These are phyloP conservation scores for Dipodascus albidus DNA, from an alignment of 805 yeast genomes.

Conservation along the genomic window DNA sequence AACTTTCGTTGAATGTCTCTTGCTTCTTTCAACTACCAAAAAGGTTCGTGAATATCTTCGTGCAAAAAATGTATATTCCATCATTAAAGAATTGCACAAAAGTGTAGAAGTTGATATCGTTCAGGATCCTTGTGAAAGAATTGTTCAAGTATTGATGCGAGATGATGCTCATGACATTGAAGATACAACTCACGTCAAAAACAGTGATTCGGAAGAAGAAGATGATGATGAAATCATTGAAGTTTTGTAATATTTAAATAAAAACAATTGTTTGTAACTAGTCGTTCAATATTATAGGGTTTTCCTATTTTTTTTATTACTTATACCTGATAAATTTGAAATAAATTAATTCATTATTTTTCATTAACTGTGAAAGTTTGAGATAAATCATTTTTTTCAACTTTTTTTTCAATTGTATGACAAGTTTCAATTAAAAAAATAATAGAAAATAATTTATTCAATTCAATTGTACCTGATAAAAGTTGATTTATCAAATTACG, in stretches of 20 bases:
- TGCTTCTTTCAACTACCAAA: constrained; percentile 68
- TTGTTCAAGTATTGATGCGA: constrained; percentile 86
- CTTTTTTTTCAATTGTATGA: too few species aligned
- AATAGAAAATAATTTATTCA: too few species aligned
- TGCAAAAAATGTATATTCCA: constrained; percentile 71
- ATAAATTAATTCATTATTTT: too few species aligned
- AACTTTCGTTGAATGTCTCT: constrained; percentile 67
- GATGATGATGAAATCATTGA: constrained; percentile 35
- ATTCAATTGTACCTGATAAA: too few species aligned
- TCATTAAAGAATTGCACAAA: constrained; percentile 78
- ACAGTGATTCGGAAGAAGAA: constrained; percentile 15
- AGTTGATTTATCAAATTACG: not conserved
- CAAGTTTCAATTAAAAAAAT: not conserved
- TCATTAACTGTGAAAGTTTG: too few species aligned
- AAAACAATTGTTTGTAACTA: too few species aligned
- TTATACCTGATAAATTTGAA: too few species aligned
- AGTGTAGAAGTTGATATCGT: constrained; percentile 33
- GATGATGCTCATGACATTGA: constrained; percentile 47
- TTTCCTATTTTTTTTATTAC: too few species aligned
- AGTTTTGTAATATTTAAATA: constrained; percentile 27
- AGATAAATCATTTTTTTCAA: too few species aligned
- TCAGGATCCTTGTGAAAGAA: constrained; percentile 63
- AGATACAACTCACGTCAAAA: constrained; percentile 6
- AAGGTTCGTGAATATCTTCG: constrained; percentile 67
- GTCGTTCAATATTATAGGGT: too few species aligned